Evolutionary conservation across 2,329 filamentous ascomycete genomes (phyloP), one percentile per base, ranked within the genome.

Genomic region (Sporothrix sp.): DNA sequence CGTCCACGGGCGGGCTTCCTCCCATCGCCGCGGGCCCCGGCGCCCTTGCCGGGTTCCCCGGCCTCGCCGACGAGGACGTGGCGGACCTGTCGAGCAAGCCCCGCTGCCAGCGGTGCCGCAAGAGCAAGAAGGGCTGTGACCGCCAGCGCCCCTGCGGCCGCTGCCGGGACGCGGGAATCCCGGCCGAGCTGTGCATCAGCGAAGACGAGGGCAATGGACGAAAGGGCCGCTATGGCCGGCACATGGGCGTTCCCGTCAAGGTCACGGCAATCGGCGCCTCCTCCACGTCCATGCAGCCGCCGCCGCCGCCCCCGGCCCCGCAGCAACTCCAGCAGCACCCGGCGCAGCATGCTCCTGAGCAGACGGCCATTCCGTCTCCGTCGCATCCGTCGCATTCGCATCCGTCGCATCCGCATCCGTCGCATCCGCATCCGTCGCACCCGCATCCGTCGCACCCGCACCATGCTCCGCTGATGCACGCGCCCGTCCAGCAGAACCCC

Each of bases 41-140:
- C 25, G 38, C 30, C 30, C 33, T 51, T 7, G 44, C 49, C 2
- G 45, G 42, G 72, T 74, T 28, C 8, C 33, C 25, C 25, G 52
- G 48, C 10, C 32, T 53, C 9, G 87, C 89, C 58, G 87, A 95
- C 58, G 90, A 96, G 58, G 90, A 96, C 52, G 74, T 95, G 44
- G 93, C 90, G 3, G 91, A 98, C 60, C 72, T 97, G 18, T 96
- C 91, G 0, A 90, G 85, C 58, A 96, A 97, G 70, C 93, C 93
- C 51, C 89, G 93, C 56, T 98, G 93, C 73, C 93, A 98, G 67
- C 85, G 93, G 52, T 98, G 93, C 75, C 85, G 93, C 62, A 98
- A 98, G 79, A 97, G 91, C 71, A 98, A 98, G 76, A 98, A 98
- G 71, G 93, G 93, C 11, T 98, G 93, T 65, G 93, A 98, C 71